phyloP scores from a whole-genome alignment of 768 basidiomycete species.

The Trametes villosa region DNA sequence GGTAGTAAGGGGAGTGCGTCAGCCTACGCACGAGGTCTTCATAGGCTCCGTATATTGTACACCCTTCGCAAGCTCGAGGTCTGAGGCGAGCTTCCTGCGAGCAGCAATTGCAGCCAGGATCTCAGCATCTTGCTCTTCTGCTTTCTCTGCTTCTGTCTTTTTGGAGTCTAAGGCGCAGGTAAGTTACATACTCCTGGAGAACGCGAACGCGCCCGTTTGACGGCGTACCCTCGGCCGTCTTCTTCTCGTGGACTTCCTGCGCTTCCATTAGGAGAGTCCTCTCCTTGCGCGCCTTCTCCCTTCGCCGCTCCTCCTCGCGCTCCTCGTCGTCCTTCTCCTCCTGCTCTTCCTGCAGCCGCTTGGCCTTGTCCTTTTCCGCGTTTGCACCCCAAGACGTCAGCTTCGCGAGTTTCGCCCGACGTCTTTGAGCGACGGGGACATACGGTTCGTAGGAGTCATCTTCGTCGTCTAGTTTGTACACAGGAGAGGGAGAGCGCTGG shows the following conservation, averaged over 20 bases:
- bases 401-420: conserved; percentile 79
- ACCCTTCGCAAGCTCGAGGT: conserved; percentile 91
- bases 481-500: conserved; percentile 60
- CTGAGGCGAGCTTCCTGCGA: conserved; percentile 88
- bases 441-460: conserved; percentile 79
- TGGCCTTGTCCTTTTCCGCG: conserved; percentile 55
- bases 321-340: conserved; percentile 70
- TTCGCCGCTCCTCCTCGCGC: conserved; percentile 74
- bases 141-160: conserved; percentile 87
- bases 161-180: conserved; percentile 63
- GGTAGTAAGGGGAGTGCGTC: no score
- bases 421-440: conserved; percentile 83
- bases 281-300: conserved; percentile 81
- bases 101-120: conserved; percentile 91
- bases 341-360: conserved; percentile 56
- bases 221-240: conserved; percentile 74
- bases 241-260: conserved; percentile 88
- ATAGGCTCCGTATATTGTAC: conserved; percentile 89
- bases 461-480: conserved; percentile 65
- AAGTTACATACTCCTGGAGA: neutral
- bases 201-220: neutral
- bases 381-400: conserved; percentile 65
- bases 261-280: conserved; percentile 90
- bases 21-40: conserved; percentile 66
- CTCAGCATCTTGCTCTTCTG: conserved; percentile 87